These are phyloP conservation scores for Arabidopsis hybrid DNA, from an alignment of 441 rosid species.

Conservation along the genomic window DNA sequence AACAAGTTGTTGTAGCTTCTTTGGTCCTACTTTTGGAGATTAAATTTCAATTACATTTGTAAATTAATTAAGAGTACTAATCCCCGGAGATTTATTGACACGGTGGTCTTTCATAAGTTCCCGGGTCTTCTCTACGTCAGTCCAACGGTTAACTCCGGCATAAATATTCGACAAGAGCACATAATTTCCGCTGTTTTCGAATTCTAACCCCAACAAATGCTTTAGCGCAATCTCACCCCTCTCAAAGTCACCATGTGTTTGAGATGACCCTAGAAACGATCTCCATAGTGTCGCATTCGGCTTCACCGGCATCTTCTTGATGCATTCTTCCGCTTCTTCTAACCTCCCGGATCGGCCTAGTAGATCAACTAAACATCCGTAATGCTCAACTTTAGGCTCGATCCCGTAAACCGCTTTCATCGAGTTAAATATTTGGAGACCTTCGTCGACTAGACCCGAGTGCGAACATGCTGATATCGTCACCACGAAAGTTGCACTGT, in stretches of 20 bases:
- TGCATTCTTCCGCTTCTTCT: conserved; percentile 55
- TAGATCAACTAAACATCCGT: conserved; percentile 69
- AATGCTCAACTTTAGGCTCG: conserved; percentile 67
- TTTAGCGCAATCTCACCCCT: conserved; percentile 58
- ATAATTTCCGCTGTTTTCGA: conserved; percentile 60
- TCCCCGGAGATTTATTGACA: conserved; percentile 60
- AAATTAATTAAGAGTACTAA: conserved; percentile 48
- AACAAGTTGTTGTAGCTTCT: neutral
- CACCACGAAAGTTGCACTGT: conserved; percentile 59
- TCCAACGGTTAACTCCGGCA: conserved; percentile 62
- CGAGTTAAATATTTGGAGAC: conserved; percentile 53
- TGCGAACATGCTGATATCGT: conserved; percentile 65
- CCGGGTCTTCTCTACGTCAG: conserved; percentile 61
- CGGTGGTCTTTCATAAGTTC: conserved; percentile 61
- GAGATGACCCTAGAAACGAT: conserved; percentile 66
- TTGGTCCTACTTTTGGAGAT: neutral
- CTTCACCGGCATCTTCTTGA: conserved; percentile 65
- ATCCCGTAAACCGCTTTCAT: conserved; percentile 48
- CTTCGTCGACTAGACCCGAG: conserved; percentile 60
- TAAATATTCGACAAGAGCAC: conserved; percentile 72
- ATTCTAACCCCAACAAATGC: conserved; percentile 55
- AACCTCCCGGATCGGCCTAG: conserved; percentile 64
- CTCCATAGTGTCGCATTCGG: conserved; percentile 67
- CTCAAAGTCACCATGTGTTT: conserved; percentile 55
- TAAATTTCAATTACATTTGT: neutral